Base-by-base conservation (phyloP, 1,284 basidiomycete genomes). In the Ganoderma multipileum region DNA sequence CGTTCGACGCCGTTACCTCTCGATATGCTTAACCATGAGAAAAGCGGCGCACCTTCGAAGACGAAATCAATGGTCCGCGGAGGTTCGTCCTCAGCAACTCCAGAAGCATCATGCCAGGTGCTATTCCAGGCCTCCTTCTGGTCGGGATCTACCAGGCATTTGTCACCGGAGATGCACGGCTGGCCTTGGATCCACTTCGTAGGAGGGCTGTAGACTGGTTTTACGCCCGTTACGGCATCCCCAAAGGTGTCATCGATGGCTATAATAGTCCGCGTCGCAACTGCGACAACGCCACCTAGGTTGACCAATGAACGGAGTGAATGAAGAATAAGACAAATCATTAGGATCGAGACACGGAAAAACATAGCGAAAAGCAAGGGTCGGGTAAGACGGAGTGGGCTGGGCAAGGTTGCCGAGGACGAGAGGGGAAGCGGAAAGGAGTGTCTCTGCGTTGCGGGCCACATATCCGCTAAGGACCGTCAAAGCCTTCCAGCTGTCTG, bases 221-320 rank as follows among this genome's bases (percentile, higher is more conserved):
- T 11, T n/a, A 50, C 54, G 6, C 73, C 73, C 5, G 73, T 72
- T 7, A 50, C 36, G 20, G 50, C 64, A 59, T 72, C 72, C 0
- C 69, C 72, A 33, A 61, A 74, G 18, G 68, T 68, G 62, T 72
- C 72, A 36, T 74, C 71, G 44, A 72, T 71, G n/a, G 54, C 67
- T 14, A 74, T 58, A 14, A 26, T 26, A 50, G 66, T 69, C 50
- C 42, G 47, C 14, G 52, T 14, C 6, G 38, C 63, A 20, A 61
- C 63, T 58, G 61, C 65, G 33, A 59, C 50, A 55, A 66, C 39
- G 47, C 55, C 63, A 63, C 61, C 30, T 20, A 54, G 60, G 23
- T 64, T 36, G 54, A 64, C 41, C 41, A 65, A 39, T 20, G 61
- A 65, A 6, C 26, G 52, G 14, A 68, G 55, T 33, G 38, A 18